Percentiles rank a stretch among this genome's conserved stretches.
Evolutionary conservation across 169 alveolate genomes (phyloP).

Genomic region (Cryptosporidium muris): DNA sequence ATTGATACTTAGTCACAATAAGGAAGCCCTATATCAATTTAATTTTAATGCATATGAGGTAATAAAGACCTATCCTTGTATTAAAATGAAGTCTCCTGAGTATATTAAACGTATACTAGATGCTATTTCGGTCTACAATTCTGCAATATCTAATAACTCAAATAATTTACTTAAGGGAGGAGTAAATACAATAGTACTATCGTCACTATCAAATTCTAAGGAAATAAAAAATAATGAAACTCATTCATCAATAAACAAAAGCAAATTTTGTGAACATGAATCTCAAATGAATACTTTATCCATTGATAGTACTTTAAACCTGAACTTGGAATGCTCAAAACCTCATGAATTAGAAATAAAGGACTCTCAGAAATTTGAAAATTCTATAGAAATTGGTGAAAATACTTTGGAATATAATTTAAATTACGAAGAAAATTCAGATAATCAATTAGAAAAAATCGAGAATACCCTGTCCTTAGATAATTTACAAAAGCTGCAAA

Average conservation of each 20-base stretch:
- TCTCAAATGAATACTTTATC: background rate
- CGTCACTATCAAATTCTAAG: background rate
- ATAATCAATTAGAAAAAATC: too few species aligned
- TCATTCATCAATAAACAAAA: background rate
- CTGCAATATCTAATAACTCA: background rate
- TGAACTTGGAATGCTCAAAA: too few species aligned
- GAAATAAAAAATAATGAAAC: background rate
- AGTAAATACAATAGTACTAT: background rate
- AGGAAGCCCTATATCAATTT: constrained; percentile 58
- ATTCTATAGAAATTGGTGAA: too few species aligned
- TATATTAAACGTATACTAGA: constrained; percentile 23
- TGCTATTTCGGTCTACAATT: constrained; percentile 30
- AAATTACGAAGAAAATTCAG: too few species aligned
- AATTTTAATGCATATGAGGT: constrained; percentile 55
- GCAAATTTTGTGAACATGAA: background rate
- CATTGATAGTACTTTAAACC: background rate
- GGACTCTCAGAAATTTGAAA: too few species aligned
- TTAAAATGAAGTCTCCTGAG: constrained; percentile 57
- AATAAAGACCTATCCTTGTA: constrained; percentile 37
- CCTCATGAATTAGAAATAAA: too few species aligned
- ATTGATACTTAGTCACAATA: constrained; percentile 43
- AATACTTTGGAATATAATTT: too few species aligned
- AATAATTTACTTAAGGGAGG: background rate
- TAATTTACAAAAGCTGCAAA: too few species aligned
- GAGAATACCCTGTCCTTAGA: too few species aligned